Base-by-base conservation (phyloP, 1,284 basidiomycete species). In the Neolentinus lepideus region DNA sequence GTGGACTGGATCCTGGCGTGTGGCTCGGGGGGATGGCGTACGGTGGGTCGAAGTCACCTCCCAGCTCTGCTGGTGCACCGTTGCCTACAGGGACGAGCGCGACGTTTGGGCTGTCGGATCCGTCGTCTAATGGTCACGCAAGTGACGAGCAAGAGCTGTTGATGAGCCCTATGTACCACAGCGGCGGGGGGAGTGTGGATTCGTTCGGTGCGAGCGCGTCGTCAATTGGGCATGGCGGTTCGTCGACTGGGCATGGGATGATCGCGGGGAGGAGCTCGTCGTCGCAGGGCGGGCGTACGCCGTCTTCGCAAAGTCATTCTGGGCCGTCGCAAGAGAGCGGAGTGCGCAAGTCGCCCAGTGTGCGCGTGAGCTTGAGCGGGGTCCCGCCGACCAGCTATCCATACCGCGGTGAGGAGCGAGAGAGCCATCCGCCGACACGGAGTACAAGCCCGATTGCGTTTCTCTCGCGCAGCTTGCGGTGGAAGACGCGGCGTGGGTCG, bases 21-120 rank as follows among this genome's bases (percentile, higher is more conserved):
- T 52, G 51, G 51, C 22, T 52, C 8, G 51, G 51, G 6, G 51
- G 51, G 22, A 50, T 50, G 24, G 24, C 47, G 22, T 50, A 50
- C 27, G 47, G 16, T n/a, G 47, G 47, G 12, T 4, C 4, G 9
- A 29, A 29, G 47, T 50, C 47, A n/a, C 4, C 9, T 25, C 47
- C 47, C n/a, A 21, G 22, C 24, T 50, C 47, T 3, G 16, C 22
- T 8, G 22, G 10, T 16, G 24, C 47, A 22, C 24, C 47, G 12
- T 14, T 50, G 47, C 27, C 27, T 24, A 22, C 47, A 3, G 27
- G 47, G 16, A 50, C 24, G 47, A 50, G 47, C 25, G 22, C 47
- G 12, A 26, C 47, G 27, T 26, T 50, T 22, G 47, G 47, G 14
- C 16, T 26, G 6, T 25, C 47, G 14, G 47, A 22, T 12, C 47